Base-by-base conservation (phyloP, 139 green algal species). In the Picochlorum costavermella region DNA sequence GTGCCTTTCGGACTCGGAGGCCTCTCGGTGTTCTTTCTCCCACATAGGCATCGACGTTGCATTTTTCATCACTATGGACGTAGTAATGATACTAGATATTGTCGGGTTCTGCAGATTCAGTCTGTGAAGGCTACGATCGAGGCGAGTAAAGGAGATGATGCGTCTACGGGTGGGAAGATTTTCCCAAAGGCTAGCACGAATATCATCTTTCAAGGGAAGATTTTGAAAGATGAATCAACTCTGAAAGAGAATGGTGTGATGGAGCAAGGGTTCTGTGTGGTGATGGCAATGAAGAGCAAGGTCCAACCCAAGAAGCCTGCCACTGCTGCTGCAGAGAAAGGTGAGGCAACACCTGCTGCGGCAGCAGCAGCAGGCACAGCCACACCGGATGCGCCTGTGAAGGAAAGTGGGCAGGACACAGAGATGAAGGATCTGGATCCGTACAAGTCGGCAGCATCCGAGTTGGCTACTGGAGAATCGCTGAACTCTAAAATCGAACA, bases 241-340 rank as follows among this genome's bases (percentile, higher is more conserved):
- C 68, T 98, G 14, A 77, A 61, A 4, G 88, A 89, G 23, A 85
- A 77, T 57, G 73, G 70, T 28, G 75, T 98, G 2, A 75, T 78
- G 2, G 88, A 97, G 60, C 73, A 70, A 2, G 78, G 86, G 50
- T 98, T 98, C 68, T 75, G 96, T 23, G 92, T 98, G 11, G 86
- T 98, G 23, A 97, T 98, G 79, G 70, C 92, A 2, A 77, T 82
- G 36, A 96, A 95, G 61, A 69, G 74, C 25, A 70, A 66, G 31
- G 45, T 33, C 9, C 33, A 56, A 31, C 23, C 33, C 33, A 12
- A 37, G 45, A 25, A 70, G 11, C 63, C 56, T 49, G 56, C 56
- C 16, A 13, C 56, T 62, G 56, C 63, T 50, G 33, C 33, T 13
- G 0, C 9, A 40, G 33, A 40, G 33, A 40, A 40, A 8, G 16